These are phyloP conservation scores for Candida sanyiensis DNA, from an alignment of 805 yeast species.

Conservation along the genomic window DNA sequence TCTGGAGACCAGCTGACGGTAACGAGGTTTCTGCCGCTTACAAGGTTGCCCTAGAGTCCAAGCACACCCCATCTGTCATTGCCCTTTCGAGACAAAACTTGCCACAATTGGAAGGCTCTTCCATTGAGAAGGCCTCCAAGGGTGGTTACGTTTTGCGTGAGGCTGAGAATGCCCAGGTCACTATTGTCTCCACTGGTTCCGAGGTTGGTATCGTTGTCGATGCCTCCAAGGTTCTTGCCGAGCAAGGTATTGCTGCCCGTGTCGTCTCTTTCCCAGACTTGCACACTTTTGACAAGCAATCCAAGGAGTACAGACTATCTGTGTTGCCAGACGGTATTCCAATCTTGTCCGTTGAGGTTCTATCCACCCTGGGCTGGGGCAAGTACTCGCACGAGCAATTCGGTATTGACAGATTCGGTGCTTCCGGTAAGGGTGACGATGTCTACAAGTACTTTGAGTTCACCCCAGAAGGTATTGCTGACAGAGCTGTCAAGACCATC, in stretches of 20 bases:
- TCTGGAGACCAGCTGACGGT: slow-evolving; percentile 94
- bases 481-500: slow-evolving; percentile 74
- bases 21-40: slow-evolving; percentile 84
- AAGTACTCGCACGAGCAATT: slow-evolving; percentile 95
- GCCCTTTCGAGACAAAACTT: slow-evolving; percentile 83
- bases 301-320: slow-evolving; percentile 70
- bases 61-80: slow-evolving; percentile 63
- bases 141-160: slow-evolving; percentile 85
- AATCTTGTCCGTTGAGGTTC: slow-evolving; percentile 87
- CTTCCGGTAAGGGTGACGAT: slow-evolving; percentile 83
- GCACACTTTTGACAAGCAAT: slow-evolving; percentile 81
- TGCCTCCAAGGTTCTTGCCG: slow-evolving; percentile 66
- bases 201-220: slow-evolving; percentile 79
- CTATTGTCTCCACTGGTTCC: slow-evolving; percentile 88
- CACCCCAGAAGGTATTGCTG: slow-evolving; percentile 88
- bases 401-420: slow-evolving; percentile 95
- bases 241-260: slow-evolving; percentile 63
- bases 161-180: slow-evolving; percentile 60
- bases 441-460: slow-evolving; percentile 83
- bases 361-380: slow-evolving; percentile 88
- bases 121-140: slow-evolving; percentile 83
- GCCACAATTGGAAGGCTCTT: slow-evolving; percentile 90
- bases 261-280: slow-evolving; percentile 94
- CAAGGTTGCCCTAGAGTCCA: slow-evolving; percentile 55
- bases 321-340: slow-evolving; percentile 96